These are phyloP conservation scores for Wickerhamomyces alni DNA, from an alignment of 805 yeast species.

Conservation along the genomic window DNA sequence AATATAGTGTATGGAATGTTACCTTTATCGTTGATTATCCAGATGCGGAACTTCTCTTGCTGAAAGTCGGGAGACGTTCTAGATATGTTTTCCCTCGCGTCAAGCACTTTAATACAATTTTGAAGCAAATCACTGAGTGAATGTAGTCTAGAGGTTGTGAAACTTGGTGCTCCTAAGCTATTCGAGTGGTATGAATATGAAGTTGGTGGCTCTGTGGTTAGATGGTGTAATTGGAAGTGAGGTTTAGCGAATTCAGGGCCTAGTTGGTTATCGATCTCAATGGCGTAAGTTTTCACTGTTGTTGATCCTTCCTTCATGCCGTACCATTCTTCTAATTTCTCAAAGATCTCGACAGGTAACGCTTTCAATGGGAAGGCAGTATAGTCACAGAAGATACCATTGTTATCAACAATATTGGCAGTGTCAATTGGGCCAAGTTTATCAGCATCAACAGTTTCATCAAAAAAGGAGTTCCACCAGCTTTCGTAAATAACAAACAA, in stretches of 20 bases:
- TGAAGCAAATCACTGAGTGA: conserved; percentile 17
- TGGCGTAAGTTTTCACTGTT: conserved; percentile 31
- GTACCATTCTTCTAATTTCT: conserved; percentile 45
- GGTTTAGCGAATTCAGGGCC: conserved; percentile 31
- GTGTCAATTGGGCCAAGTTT: conserved; percentile 37
- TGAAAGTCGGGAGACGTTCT: neutral
- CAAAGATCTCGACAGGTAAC: conserved; percentile 40
- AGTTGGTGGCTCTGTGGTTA: conserved; percentile 15
- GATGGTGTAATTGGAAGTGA: conserved; percentile 29
- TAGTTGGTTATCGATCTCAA: conserved; percentile 25
- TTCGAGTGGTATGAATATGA: conserved; percentile 1
- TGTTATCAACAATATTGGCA: conserved; percentile 34
- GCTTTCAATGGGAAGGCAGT: conserved; percentile 24
- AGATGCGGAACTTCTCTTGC: conserved; percentile 14
- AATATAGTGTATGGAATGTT: conserved; percentile 15
- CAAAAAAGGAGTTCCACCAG: conserved; percentile 13
- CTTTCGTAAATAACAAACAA: conserved; percentile 11
- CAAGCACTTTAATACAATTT: conserved; percentile 10
- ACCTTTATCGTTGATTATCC: conserved; percentile 17
- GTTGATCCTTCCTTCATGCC: conserved; percentile 37
- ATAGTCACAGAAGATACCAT: conserved; percentile 37
- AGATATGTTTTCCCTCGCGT: conserved; percentile 9
- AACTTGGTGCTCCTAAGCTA: conserved; percentile 20
- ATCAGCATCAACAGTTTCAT: conserved; percentile 4
- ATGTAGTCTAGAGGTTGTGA: conserved; percentile 29